These are phyloP conservation scores for Dicorynia guianensis DNA, from an alignment of 306 rosid species.

Conservation along the genomic window DNA sequence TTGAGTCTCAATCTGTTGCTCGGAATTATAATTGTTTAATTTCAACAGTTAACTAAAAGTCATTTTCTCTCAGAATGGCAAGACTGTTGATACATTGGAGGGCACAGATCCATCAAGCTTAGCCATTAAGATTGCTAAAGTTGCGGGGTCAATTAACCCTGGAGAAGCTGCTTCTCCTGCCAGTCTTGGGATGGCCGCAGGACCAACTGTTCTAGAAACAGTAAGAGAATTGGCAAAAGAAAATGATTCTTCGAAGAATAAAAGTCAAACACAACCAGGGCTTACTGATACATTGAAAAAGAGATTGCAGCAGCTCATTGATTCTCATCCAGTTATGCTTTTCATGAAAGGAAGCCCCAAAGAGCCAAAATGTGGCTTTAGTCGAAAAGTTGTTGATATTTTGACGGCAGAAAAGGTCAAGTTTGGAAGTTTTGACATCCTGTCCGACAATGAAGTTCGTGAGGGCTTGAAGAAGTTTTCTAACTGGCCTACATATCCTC, in stretches of 20 bases:
- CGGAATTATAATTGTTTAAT: slow-evolving; percentile 19
- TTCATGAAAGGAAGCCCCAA: slow-evolving; percentile 94
- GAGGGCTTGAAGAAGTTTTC: slow-evolving; percentile 86
- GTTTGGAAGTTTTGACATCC: slow-evolving; percentile 86
- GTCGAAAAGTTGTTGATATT: slow-evolving; percentile 77
- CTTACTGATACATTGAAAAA: slow-evolving; percentile 50
- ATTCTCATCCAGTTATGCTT: slow-evolving; percentile 70
- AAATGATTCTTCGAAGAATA: slow-evolving; percentile 59
- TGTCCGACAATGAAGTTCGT: slow-evolving; percentile 74
- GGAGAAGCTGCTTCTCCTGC: slow-evolving; percentile 93
- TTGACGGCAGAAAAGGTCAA: slow-evolving; percentile 79
- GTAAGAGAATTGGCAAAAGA: slow-evolving; percentile 74
- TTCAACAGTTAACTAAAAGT: slow-evolving; percentile 31
- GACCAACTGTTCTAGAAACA: slow-evolving; percentile 72
- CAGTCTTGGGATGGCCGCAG: slow-evolving; percentile 93
- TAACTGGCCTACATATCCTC: slow-evolving; percentile 96
- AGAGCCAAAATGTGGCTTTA: slow-evolving; percentile 87
- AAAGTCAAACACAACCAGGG: slow-evolving; percentile 54
- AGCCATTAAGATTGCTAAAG: slow-evolving; percentile 89
- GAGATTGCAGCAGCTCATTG: slow-evolving; percentile 64
- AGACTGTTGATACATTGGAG: slow-evolving; percentile 82
- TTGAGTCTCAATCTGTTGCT: not conserved
- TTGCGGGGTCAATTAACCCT: slow-evolving; percentile 72
- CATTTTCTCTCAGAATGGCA: slow-evolving; percentile 72
- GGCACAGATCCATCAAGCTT: slow-evolving; percentile 99